phyloP scores from a whole-genome alignment of 2,329 filamentous ascomycete species.

The Verticillium klebahnii region DNA sequence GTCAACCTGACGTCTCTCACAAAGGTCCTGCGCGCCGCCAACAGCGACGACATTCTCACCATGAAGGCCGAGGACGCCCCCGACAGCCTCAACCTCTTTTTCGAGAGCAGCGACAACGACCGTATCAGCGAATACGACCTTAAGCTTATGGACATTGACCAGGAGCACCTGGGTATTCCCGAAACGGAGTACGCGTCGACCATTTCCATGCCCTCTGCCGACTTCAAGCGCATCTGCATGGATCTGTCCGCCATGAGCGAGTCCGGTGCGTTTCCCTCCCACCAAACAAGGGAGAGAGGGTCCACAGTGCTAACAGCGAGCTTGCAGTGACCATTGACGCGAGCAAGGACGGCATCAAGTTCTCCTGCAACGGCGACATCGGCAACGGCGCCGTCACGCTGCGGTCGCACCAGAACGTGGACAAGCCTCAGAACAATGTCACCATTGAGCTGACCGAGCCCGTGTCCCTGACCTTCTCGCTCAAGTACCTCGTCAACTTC shows the following conservation, averaged over 20 bases:
- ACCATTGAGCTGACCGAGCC: conserved; percentile 89
- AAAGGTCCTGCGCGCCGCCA: conserved; percentile 92
- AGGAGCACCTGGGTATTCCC: conserved; percentile 97
- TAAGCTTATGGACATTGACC: conserved; percentile 99
- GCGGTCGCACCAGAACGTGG: conserved; percentile 80
- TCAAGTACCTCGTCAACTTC: conserved; percentile 99
- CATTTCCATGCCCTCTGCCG: conserved; percentile 78
- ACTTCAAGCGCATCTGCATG: conserved; percentile 93
- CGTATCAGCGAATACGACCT: conserved; percentile 98
- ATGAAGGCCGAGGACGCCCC: conserved; percentile 97
- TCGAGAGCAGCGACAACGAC: conserved; percentile 86
- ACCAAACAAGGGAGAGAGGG: neutral
- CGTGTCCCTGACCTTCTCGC: conserved; percentile 91
- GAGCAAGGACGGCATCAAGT: conserved; percentile 95
- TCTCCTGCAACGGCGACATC: conserved; percentile 89
- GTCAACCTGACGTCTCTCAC: conserved; percentile 96
- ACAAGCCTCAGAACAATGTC: conserved; percentile 82
- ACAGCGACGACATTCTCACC: conserved; percentile 91
- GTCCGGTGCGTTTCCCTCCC: conserved; percentile 63
- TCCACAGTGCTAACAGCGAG: conserved; percentile 8
- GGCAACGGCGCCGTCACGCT: conserved; percentile 92
- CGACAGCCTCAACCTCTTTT: conserved; percentile 91
- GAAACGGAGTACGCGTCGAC: conserved; percentile 98
- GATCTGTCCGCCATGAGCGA: conserved; percentile 91
- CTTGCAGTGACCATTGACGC: conserved; percentile 84